phyloP scores from a whole-genome alignment of 305 asterid genomes.

The Andrographis paniculata region DNA sequence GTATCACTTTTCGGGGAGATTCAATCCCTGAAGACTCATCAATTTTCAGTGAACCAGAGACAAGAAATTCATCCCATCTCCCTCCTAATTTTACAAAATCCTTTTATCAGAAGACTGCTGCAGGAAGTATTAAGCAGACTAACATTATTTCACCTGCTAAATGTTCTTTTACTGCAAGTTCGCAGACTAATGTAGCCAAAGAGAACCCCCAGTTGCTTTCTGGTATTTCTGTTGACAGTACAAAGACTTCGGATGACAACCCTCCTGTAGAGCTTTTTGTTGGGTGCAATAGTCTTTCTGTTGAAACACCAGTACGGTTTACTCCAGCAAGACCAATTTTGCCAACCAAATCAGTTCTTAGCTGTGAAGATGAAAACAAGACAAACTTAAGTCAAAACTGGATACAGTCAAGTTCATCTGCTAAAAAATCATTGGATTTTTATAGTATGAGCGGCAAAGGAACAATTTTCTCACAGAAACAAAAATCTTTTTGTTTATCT shows the following conservation, averaged over 20 bases:
- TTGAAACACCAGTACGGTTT: slow-evolving; percentile 60
- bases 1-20: slow-evolving; percentile 23
- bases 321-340: slow-evolving; percentile 61
- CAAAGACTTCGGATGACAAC: slow-evolving; percentile 20
- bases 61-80: slow-evolving; percentile 44
- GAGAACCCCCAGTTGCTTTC: slow-evolving; percentile 22
- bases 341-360: slow-evolving; percentile 46
- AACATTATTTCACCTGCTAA: slow-evolving; percentile 28
- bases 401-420: slow-evolving; percentile 39
- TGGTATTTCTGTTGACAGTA: slow-evolving; percentile 21
- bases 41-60: slow-evolving; percentile 27
- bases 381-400: slow-evolving; percentile 28
- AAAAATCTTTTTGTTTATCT: slow-evolving; percentile 33
- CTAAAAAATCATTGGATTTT: slow-evolving; percentile 62
- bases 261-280: slow-evolving; percentile 55
- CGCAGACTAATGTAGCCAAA: slow-evolving; percentile 23
- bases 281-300: slow-evolving; percentile 24
- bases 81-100: slow-evolving; percentile 33
- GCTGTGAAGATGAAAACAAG: slow-evolving; percentile 53
- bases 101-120: slow-evolving; percentile 31
- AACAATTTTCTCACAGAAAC: slow-evolving; percentile 24
- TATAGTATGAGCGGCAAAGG: slow-evolving; percentile 29
- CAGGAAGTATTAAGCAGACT: slow-evolving; percentile 27
- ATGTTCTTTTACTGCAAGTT: slow-evolving; percentile 22
- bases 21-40: slow-evolving; percentile 23